A percentile compares a stretch with the other conserved stretches of the same genome.
Evolutionary conservation across 2,329 filamentous ascomycete genomes (phyloP).

Genomic region (Acrocalymma vagum): DNA sequence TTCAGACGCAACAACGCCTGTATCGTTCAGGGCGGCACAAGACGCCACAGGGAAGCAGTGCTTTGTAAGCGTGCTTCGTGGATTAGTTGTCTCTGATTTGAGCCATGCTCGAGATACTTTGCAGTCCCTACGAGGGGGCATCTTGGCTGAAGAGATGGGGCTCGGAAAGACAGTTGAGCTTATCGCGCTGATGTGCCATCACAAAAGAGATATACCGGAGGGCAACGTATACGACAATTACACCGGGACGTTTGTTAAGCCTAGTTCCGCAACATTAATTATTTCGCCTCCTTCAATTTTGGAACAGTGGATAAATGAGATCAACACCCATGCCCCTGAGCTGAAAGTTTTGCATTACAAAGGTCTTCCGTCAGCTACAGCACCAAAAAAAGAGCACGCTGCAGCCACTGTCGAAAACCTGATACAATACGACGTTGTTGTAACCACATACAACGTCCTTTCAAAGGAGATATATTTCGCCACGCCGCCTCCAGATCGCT

Average conservation of each 20-base stretch:
- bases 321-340: conserved; percentile 64
- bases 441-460: conserved; percentile 75
- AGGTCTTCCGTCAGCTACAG: conserved; percentile 52
- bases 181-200: conserved; percentile 73
- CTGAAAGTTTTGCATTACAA: conserved; percentile 66
- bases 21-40: conserved; percentile 54
- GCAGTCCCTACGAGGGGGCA: conserved; percentile 64
- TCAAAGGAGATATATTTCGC: conserved; percentile 82
- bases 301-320: conserved; percentile 69
- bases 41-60: conserved; percentile 60
- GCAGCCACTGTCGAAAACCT: conserved; percentile 57
- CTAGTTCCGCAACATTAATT: conserved; percentile 67
- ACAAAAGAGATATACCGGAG: conserved; percentile 54
- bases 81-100: conserved; percentile 63
- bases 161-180: conserved; percentile 83
- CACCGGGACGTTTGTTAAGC: conserved; percentile 54
- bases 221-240: conserved; percentile 48
- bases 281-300: conserved; percentile 69
- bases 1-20: conserved; percentile 32
- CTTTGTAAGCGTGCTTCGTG: conserved; percentile 71
- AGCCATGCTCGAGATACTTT: conserved; percentile 51
- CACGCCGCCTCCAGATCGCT: conserved; percentile 72
- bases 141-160: conserved; percentile 84
- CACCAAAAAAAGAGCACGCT: conserved; percentile 42
- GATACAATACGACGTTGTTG: conserved; percentile 63